Evolutionary conservation across 352 stramenopile genomes (phyloP).

Genomic region (Phytophthora pseudosyringae): DNA sequence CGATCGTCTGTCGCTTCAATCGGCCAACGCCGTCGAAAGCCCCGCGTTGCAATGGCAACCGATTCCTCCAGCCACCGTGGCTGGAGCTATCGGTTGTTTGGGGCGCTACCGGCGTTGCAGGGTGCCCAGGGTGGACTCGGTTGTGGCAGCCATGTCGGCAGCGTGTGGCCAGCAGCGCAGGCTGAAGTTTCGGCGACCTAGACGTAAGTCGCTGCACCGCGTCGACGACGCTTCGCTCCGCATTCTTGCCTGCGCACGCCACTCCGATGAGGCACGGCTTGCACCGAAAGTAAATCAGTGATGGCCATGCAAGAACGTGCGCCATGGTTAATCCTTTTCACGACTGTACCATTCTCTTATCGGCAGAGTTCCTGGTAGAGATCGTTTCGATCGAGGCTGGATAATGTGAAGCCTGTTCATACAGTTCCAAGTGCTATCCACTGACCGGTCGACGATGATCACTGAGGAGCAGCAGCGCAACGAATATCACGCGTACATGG

Average conservation of each 20-base stretch:
- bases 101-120: background rate
- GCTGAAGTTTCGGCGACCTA: conserved; percentile 2
- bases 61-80: background rate
- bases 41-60: background rate
- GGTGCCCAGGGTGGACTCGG: conserved; percentile 4
- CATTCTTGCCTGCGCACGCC: conserved; percentile 20
- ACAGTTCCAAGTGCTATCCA: too few relatives aligned
- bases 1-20: conserved; percentile 14
- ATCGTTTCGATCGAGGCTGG: too few relatives aligned
- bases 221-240: conserved; percentile 15
- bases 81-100: conserved; percentile 17
- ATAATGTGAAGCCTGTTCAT: too few relatives aligned
- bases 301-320: too few relatives aligned
- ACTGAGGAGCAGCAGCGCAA: too few relatives aligned
- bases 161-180: conserved; percentile 12
- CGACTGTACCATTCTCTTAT: too few relatives aligned
- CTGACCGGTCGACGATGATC: too few relatives aligned
- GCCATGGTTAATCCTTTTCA: too few relatives aligned
- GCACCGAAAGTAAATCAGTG: too few relatives aligned
- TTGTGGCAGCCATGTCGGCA: conserved; percentile 6
- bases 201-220: conserved; percentile 11
- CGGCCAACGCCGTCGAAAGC: background rate
- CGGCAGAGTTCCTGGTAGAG: too few relatives aligned
- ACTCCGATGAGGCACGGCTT: background rate
- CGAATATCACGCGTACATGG: too few relatives aligned